Percentiles rank a stretch among this genome's conserved stretches.
phyloP scores from a whole-genome alignment of 805 yeast genomes.

The Trichomonascus vanleenenianus region DNA sequence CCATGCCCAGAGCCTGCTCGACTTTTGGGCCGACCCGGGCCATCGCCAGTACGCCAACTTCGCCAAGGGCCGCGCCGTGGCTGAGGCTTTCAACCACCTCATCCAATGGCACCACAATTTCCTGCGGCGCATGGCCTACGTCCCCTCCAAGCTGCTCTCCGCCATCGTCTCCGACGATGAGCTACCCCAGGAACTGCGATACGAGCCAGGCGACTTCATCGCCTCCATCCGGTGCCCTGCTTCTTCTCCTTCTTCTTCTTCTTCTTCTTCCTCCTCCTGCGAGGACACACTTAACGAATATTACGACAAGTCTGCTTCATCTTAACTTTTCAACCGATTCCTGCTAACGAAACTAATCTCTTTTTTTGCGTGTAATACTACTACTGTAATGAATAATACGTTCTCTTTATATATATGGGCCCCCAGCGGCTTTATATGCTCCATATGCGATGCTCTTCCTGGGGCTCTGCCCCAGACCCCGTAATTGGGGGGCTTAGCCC shows the following conservation, averaged over 20 bases:
- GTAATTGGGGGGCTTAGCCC: no score
- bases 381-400: no score
- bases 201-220: conserved; percentile 5
- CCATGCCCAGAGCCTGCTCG: conserved; percentile 62
- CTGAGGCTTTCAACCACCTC: conserved; percentile 65
- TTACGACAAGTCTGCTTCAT: background rate
- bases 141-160: conserved; percentile 54
- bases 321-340: background rate
- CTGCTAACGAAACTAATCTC: background rate
- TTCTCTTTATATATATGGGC: no score
- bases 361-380: no score
- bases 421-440: no score
- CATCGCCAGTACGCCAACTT: conserved; percentile 58
- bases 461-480: no score
- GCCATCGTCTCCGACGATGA: conserved; percentile 12
- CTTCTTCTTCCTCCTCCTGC: background rate
- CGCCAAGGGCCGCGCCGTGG: conserved; percentile 36
- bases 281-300: background rate
- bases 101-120: conserved; percentile 92
- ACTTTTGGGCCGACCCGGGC: conserved; percentile 69
- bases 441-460: no score
- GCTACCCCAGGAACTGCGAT: background rate
- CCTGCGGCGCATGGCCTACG: conserved; percentile 62
- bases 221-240: background rate
- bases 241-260: background rate